These are phyloP conservation scores for Alternaria solani DNA, from an alignment of 2,329 filamentous ascomycete species.

Conservation along the genomic window DNA sequence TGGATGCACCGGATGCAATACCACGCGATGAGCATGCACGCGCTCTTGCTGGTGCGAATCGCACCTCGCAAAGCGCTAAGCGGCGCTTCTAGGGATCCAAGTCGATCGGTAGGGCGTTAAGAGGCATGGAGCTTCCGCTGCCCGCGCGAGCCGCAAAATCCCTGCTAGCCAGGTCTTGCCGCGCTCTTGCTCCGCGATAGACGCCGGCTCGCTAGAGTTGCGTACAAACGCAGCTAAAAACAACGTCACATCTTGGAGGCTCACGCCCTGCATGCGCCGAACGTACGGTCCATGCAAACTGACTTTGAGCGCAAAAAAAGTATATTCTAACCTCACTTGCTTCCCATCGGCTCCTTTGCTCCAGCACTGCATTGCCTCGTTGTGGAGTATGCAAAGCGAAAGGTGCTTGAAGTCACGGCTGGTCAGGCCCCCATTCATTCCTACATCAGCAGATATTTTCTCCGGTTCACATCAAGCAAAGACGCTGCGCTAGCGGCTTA, in stretches of 20 bases:
- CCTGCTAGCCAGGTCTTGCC: constrained; percentile 18
- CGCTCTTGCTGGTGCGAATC: constrained; percentile 8
- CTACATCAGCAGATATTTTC: not conserved
- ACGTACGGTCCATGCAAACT: not conserved
- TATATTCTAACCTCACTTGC: not conserved
- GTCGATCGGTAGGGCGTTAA: constrained; percentile 17
- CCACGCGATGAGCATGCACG: constrained; percentile 9
- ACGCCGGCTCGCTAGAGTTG: constrained; percentile 26
- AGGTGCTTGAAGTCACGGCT: constrained; percentile 1
- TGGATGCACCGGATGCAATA: constrained; percentile 13
- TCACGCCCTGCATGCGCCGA: not conserved
- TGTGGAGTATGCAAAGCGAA: not conserved
- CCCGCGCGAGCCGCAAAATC: constrained; percentile 17
- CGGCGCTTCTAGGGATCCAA: constrained; percentile 17
- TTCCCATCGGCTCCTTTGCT: not conserved
- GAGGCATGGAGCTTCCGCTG: constrained; percentile 10
- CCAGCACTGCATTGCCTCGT: not conserved
- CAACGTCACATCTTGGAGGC: constrained; percentile 19
- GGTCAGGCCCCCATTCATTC: constrained; percentile 8
- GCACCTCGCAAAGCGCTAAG: constrained; percentile 17
- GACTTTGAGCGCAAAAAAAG: not conserved
- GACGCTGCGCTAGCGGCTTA: not conserved
- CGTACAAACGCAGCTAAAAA: constrained; percentile 26
- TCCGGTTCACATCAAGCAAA: not conserved
- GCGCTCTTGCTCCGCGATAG: constrained; percentile 19